Evolutionary conservation across 495 filamentous ascomycete species (phyloP).

Genomic region (Penicillium antarcticum): DNA sequence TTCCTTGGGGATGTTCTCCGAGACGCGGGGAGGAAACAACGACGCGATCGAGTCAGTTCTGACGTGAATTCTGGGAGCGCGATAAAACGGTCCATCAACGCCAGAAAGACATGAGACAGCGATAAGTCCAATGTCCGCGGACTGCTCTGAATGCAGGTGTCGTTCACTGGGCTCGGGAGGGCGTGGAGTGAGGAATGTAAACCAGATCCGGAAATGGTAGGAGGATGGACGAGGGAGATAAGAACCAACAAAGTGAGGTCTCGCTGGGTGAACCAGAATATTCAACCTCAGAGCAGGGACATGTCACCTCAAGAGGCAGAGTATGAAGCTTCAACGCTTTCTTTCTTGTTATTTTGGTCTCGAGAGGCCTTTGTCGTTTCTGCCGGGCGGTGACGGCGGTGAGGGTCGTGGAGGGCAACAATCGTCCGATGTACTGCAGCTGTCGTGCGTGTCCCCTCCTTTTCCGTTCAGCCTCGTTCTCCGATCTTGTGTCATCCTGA

Average conservation of each 20-base stretch:
- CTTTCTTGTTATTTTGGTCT: constrained; percentile 26
- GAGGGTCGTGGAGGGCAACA: constrained; percentile 26
- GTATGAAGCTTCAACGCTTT: constrained; percentile 1
- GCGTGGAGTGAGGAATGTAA: constrained; percentile 23
- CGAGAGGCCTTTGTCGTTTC: constrained; percentile 10
- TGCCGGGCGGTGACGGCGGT: constrained; percentile 31
- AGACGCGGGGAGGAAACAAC: constrained; percentile 28
- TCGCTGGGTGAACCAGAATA: constrained; percentile 8
- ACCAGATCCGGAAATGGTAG: constrained; percentile 23
- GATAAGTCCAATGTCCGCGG: neutral
- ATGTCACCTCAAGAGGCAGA: constrained; percentile 6
- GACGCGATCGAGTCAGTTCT: constrained; percentile 19
- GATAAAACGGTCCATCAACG: constrained; percentile 14
- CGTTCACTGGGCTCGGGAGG: constrained; percentile 10
- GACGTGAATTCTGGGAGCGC: constrained; percentile 13
- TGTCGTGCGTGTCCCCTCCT: constrained; percentile 3
- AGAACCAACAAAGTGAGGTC: neutral
- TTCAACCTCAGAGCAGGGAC: constrained; percentile 11
- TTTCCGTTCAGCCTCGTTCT: neutral
- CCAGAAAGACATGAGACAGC: constrained; percentile 7
- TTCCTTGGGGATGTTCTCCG: constrained; percentile 1
- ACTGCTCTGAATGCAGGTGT: constrained; percentile 4
- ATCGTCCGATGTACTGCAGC: constrained; percentile 11
- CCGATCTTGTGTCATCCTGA: neutral
- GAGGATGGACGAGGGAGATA: constrained; percentile 1